Evolutionary conservation across 1,284 basidiomycete genomes (phyloP).

Genomic region (Malassezia dermatis): DNA sequence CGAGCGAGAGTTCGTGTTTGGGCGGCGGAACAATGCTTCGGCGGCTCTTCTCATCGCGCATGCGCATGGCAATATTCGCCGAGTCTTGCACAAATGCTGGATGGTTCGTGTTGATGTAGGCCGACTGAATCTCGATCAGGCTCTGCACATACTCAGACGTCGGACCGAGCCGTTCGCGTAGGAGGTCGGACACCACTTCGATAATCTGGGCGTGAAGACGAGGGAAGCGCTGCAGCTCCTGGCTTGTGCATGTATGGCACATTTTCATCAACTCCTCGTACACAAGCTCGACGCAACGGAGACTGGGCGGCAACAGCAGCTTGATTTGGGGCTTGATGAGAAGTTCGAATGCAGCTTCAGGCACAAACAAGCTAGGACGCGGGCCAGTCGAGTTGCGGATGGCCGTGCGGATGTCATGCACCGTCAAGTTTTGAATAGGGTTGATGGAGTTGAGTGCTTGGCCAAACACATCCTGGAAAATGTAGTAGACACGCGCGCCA

Average conservation of each 20-base stretch:
- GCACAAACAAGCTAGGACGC: slow-evolving; percentile 87
- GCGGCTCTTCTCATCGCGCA: slow-evolving; percentile 26
- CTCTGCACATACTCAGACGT: slow-evolving; percentile 93
- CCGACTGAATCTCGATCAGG: slow-evolving; percentile 90
- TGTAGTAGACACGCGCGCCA: slow-evolving; percentile 95
- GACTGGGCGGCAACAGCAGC: slow-evolving; percentile 78
- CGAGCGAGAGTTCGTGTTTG: slow-evolving; percentile 27
- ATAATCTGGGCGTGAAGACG: slow-evolving; percentile 82
- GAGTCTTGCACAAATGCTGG: slow-evolving; percentile 64
- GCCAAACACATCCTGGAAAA: slow-evolving; percentile 98
- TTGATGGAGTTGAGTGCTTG: slow-evolving; percentile 81
- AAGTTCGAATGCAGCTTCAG: slow-evolving; percentile 92
- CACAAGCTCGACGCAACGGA: slow-evolving; percentile 92
- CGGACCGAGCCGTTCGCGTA: slow-evolving; percentile 87
- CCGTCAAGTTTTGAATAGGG: slow-evolving; percentile 77
- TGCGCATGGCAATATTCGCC: slow-evolving; percentile 43
- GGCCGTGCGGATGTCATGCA: slow-evolving; percentile 91
- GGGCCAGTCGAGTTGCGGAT: slow-evolving; percentile 98
- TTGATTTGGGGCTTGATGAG: slow-evolving; percentile 98
- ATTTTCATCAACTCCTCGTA: slow-evolving; percentile 99
- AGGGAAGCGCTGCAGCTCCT: slow-evolving; percentile 92
- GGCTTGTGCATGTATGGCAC: slow-evolving; percentile 91
- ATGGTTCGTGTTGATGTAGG: slow-evolving; percentile 98
- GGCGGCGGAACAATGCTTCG: slow-evolving; percentile 48
- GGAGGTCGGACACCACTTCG: slow-evolving; percentile 90